These are phyloP conservation scores for Penicillium fimorum DNA, from an alignment of 495 filamentous ascomycete species.

Conservation along the genomic window DNA sequence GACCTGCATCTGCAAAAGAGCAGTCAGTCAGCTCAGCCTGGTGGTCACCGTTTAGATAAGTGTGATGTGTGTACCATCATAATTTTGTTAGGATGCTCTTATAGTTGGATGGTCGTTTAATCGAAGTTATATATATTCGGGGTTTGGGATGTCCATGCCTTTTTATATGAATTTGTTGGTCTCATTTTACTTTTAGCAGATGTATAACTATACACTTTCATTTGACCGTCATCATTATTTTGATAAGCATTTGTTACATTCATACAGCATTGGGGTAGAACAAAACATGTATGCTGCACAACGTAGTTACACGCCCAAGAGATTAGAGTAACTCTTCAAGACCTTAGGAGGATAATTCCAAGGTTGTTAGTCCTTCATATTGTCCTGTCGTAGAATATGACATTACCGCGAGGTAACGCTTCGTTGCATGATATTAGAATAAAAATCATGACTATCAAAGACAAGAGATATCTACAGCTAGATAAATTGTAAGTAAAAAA, in stretches of 20 bases:
- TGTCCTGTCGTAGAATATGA: not conserved
- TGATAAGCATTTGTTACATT: not conserved
- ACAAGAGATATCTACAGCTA: not conserved
- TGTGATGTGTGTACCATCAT: not conserved
- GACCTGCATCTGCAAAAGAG: not conserved
- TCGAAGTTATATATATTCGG: not conserved
- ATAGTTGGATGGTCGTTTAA: not conserved
- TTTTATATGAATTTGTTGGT: not conserved
- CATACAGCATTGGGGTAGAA: not conserved
- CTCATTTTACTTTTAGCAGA: not conserved
- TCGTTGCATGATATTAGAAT: not conserved
- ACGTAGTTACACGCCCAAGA: not conserved
- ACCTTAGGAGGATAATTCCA: too few relatives aligned
- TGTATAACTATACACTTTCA: not conserved
- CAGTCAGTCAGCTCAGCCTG: not conserved
- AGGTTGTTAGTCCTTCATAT: too few relatives aligned
- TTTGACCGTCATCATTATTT: not conserved
- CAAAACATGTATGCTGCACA: not conserved
- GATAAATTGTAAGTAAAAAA: not conserved
- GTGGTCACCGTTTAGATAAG: constrained; percentile 1
- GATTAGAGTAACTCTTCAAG: too few relatives aligned
- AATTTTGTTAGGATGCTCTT: not conserved
- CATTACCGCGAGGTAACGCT: not conserved
- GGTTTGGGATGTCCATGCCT: not conserved
- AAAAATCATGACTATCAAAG: not conserved